Evolutionary conservation across 129 eudicot species (phyloP).

Genomic region (Arctium lappa): DNA sequence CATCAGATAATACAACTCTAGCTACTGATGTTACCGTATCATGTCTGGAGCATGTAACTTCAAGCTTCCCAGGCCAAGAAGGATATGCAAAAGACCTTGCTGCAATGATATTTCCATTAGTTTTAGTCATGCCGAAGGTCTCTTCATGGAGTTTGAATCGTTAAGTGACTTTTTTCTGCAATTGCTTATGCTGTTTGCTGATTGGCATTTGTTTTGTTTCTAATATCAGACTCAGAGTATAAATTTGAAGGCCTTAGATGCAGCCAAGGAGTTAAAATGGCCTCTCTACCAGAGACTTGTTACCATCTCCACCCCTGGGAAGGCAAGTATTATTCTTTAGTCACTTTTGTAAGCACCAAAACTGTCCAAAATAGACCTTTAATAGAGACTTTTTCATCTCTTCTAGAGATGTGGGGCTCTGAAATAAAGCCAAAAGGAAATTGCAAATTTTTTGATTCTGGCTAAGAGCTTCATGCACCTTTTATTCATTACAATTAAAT

Average conservation of each 20-base stretch:
- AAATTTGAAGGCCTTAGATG: conserved; percentile 62
- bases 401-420: background rate
- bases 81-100: conserved; percentile 48
- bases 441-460: background rate
- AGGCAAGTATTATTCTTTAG: conserved; percentile 33
- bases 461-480: too few relatives aligned
- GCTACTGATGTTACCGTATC: conserved; percentile 47
- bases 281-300: conserved; percentile 55
- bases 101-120: conserved; percentile 53
- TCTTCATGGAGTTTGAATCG: background rate
- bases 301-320: conserved; percentile 33
- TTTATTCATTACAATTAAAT: too few relatives aligned
- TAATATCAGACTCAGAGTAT: conserved; percentile 49
- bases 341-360: background rate
- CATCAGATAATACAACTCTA: conserved; percentile 34
- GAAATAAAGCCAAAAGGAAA: background rate
- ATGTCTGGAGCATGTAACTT: conserved; percentile 55
- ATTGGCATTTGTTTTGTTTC: conserved; percentile 12
- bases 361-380: background rate
- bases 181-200: conserved; percentile 3
- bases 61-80: conserved; percentile 40
- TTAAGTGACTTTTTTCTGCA: conserved; percentile 1
- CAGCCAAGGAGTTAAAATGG: conserved; percentile 65
- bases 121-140: conserved; percentile 75
- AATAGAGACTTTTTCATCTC: background rate